These are phyloP conservation scores for Sphagnum magellanicum DNA, from an alignment of 228 moss, liverwort and hornwort species.

Conservation along the genomic window DNA sequence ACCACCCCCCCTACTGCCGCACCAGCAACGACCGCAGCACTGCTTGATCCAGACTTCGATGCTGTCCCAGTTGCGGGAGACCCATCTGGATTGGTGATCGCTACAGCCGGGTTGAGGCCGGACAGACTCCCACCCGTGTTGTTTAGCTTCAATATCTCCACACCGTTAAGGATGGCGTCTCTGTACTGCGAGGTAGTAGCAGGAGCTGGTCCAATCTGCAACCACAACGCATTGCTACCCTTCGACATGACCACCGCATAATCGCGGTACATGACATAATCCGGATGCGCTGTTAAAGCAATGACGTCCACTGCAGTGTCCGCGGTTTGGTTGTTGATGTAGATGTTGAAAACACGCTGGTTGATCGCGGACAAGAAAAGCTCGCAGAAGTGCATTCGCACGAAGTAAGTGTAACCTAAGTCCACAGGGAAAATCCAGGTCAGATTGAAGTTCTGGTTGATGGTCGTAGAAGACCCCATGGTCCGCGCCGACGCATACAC, in stretches of 20 bases:
- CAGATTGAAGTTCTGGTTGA: constrained; percentile 33
- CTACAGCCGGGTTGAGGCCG: constrained; percentile 1
- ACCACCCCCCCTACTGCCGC: constrained; percentile 55
- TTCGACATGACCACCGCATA: constrained; percentile 28
- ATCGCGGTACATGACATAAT: constrained; percentile 25
- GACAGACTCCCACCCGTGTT: constrained; percentile 36
- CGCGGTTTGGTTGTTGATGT: constrained; percentile 57
- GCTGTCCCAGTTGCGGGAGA: too few relatives aligned
- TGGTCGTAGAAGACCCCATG: constrained; percentile 15
- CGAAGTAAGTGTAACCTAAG: constrained; percentile 51
- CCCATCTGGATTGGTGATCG: not conserved
- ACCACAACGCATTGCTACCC: constrained; percentile 19
- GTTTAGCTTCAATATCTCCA: constrained; percentile 84
- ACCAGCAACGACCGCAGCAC: constrained; percentile 43
- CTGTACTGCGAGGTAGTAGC: not conserved
- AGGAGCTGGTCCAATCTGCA: constrained; percentile 47
- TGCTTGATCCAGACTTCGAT: not conserved
- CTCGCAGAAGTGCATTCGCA: constrained; percentile 73
- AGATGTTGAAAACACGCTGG: constrained; percentile 61
- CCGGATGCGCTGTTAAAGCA: not conserved
- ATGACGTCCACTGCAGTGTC: constrained; percentile 10
- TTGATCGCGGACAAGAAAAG: constrained; percentile 4
- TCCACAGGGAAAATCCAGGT: constrained; percentile 69
- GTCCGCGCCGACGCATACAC: constrained; percentile 65
- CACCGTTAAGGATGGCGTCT: constrained; percentile 68